Percentiles rank a stretch among this genome's conserved stretches.
Conservation (phyloP, 768 basidiomycete species). For the Suillus placidus region DNA sequence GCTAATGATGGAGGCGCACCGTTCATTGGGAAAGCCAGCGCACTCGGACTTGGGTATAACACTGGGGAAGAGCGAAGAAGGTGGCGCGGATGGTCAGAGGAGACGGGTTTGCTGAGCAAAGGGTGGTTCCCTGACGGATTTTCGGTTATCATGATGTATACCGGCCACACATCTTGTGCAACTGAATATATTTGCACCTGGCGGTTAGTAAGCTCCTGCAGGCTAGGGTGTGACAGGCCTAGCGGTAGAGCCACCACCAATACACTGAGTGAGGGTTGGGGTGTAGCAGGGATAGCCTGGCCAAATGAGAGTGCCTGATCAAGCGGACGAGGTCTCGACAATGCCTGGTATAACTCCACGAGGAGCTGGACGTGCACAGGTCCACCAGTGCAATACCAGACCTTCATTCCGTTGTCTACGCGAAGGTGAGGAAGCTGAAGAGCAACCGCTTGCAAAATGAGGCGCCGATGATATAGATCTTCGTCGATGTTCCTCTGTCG, state of each 20-base stretch:
- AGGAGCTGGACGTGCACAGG: conserved; percentile 81
- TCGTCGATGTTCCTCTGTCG: conserved; percentile 85
- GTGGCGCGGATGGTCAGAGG: no score
- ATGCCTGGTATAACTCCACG: conserved; percentile 89
- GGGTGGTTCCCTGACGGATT: no score
- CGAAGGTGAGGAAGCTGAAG: conserved; percentile 91
- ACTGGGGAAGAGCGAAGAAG: no score
- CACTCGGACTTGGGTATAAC: no score
- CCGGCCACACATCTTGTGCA: no score
- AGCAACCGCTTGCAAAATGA: conserved; percentile 95
- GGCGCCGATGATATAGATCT: conserved; percentile 79
- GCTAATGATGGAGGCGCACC: no score
- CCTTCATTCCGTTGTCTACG: conserved; percentile 96
- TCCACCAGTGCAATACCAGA: conserved; percentile 89
- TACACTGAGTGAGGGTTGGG: conserved; percentile 63
- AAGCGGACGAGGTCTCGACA: conserved; percentile 78
- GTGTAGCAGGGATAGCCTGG: conserved; percentile 63
- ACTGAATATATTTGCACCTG: conserved; percentile 55
- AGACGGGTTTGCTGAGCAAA: no score
- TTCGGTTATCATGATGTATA: no score
- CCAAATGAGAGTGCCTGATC: conserved; percentile 74
- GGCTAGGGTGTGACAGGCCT: conserved; percentile 65
- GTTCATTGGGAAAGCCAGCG: no score
- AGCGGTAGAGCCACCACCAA: conserved; percentile 46
- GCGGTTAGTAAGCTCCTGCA: conserved; percentile 91